These are phyloP conservation scores for Boletus rubescentipes DNA, from an alignment of 768 basidiomycete genomes.

Conservation along the genomic window DNA sequence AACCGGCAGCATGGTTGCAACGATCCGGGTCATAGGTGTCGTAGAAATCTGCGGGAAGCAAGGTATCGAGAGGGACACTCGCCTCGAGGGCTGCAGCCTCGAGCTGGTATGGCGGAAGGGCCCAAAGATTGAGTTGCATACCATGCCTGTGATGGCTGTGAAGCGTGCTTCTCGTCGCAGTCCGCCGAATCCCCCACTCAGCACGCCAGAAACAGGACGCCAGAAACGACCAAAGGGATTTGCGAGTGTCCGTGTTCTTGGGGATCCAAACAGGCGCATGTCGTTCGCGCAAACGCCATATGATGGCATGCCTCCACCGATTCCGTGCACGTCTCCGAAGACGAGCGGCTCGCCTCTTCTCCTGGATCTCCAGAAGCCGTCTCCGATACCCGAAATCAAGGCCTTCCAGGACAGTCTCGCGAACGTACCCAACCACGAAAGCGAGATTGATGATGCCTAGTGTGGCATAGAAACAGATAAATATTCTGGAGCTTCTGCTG, in stretches of 20 bases:
- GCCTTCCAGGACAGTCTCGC: constrained; percentile 72
- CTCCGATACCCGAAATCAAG: constrained; percentile 63
- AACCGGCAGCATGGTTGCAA: not conserved
- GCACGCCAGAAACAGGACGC: constrained; percentile 4
- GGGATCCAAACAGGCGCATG: constrained; percentile 55
- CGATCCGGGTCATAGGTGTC: constrained; percentile 12
- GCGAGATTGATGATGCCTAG: constrained; percentile 65
- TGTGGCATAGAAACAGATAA: constrained; percentile 55
- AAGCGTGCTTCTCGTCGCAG: constrained; percentile 1
- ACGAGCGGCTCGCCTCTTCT: constrained; percentile 42
- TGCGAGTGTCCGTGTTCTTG: constrained; percentile 23
- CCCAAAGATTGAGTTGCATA: constrained; percentile 64
- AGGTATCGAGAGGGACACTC: constrained; percentile 53
- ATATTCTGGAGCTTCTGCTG: constrained; percentile 52
- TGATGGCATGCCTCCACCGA: constrained; percentile 63
- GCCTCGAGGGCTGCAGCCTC: constrained; percentile 67
- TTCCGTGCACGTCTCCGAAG: constrained; percentile 45
- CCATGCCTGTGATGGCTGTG: constrained; percentile 34
- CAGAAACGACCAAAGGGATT: constrained; percentile 12
- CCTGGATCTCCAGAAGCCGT: constrained; percentile 48
- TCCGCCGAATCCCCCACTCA: constrained; percentile 9
- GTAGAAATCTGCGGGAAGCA: constrained; percentile 44
- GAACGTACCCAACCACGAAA: constrained; percentile 60
- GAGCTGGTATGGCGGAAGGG: constrained; percentile 52
- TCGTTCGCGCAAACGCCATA: constrained; percentile 55